Conservation (phyloP, 1,284 basidiomycete genomes). For the Caloboletus inedulis region DNA sequence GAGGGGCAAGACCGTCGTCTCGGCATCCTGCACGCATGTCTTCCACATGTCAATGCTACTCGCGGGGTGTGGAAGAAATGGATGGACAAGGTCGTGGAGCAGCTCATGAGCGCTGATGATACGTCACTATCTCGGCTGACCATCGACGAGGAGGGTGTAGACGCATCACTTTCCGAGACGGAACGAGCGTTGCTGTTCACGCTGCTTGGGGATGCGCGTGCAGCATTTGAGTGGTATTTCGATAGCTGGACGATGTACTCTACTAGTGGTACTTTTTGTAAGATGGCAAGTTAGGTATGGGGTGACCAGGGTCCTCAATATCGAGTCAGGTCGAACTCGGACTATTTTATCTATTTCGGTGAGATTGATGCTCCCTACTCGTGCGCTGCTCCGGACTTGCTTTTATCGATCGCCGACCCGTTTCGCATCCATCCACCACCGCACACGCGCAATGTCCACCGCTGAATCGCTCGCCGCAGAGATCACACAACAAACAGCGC, state of each 20-base stretch:
- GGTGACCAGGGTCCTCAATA: slow-evolving; percentile 26
- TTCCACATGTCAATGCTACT: slow-evolving; percentile 19
- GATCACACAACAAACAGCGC: slow-evolving; percentile 50
- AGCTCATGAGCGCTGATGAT: slow-evolving; percentile 19
- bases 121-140: slow-evolving; percentile 12
- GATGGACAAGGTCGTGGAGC: slow-evolving; percentile 24
- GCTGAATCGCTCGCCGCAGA: slow-evolving; percentile 43
- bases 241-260: slow-evolving; percentile 12
- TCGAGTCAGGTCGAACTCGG: slow-evolving; percentile 18
- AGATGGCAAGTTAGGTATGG: background rate
- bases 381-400: slow-evolving; percentile 17
- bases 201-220: slow-evolving; percentile 21
- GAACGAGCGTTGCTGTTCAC: slow-evolving; percentile 17
- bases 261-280: background rate
- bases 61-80: slow-evolving; percentile 25
- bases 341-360: slow-evolving; percentile 11
- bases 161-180: slow-evolving; percentile 11
- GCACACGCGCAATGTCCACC: slow-evolving; percentile 33
- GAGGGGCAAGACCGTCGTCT: slow-evolving; percentile 22
- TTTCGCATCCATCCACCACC: slow-evolving; percentile 1
- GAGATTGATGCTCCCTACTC: slow-evolving; percentile 13
- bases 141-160: slow-evolving; percentile 7
- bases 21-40: slow-evolving; percentile 21
- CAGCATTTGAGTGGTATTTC: slow-evolving; percentile 25
- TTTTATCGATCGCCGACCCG: slow-evolving; percentile 28